Evolutionary conservation across 164 flowering plant species (phyloP).

Genomic region (Umbilicus rupestris): DNA sequence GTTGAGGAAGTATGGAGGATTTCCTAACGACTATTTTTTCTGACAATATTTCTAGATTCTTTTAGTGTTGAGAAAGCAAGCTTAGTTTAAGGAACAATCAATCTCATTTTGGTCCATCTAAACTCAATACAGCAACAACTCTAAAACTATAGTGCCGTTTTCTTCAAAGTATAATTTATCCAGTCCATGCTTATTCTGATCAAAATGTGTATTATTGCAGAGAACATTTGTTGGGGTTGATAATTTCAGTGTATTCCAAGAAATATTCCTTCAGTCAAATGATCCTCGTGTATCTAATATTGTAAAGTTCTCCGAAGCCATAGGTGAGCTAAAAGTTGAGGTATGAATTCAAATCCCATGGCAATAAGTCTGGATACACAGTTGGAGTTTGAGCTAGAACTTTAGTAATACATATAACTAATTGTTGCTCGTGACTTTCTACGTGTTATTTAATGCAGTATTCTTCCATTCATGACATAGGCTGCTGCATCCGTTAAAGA

Average conservation of each 20-base stretch:
- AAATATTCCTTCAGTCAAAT: constrained; percentile 60
- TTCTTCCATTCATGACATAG: constrained; percentile 23
- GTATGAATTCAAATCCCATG: constrained; percentile 28
- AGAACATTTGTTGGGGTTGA: constrained; percentile 98
- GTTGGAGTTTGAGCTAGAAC: not conserved
- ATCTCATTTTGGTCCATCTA: not conserved
- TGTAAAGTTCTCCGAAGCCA: constrained; percentile 72
- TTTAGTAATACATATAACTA: too few species aligned
- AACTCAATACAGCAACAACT: not conserved
- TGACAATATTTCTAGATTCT: not conserved
- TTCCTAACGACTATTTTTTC: too few species aligned
- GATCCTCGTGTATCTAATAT: constrained; percentile 90
- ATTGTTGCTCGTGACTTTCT: too few species aligned
- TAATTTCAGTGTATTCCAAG: constrained; percentile 79
- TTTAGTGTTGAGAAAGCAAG: not conserved
- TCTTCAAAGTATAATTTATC: not conserved
- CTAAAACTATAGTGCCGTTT: not conserved
- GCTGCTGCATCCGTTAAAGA: constrained; percentile 76
- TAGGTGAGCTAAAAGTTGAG: constrained; percentile 97
- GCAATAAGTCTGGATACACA: not conserved
- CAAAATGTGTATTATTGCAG: constrained; percentile 26
- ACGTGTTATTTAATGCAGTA: not conserved
- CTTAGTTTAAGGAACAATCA: not conserved
- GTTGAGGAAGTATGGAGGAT: too few species aligned
- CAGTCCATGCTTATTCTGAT: not conserved